Evolutionary conservation across 1,139 yeast species (phyloP), one percentile per base, ranked within the genome.

Genomic region (Candida sanyaensis): DNA sequence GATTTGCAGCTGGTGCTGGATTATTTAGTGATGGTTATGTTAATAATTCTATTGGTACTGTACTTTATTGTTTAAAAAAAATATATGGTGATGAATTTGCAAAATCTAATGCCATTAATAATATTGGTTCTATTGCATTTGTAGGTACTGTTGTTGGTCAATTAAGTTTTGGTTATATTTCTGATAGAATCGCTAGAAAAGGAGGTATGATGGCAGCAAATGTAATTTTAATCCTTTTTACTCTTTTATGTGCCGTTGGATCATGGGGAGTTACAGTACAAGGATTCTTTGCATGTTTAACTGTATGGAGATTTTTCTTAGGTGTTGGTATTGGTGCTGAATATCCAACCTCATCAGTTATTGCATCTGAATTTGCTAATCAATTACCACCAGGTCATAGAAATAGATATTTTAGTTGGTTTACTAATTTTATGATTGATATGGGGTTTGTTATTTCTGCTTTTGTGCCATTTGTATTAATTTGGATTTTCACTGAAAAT

Each of bases 131-230:
- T n/a, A 87, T 91, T 61, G 96, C 91, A 0, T 91, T 91, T 62
- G 96, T 80, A 10, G 97, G 97, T 58, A 90, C 92, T 3, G 95
- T 91, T 44, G 78, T 88, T n/a, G 97, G 97, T 39, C 92, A 85
- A 72, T 75, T 91, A 46, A 47, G 75, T 2, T 90, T 91, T 66
- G 97, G 97, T 43, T 84, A 82, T 59, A 69, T 88, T 44, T 80
- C 96, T 13, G 97, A 91, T 68, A 80, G 84, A 60, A 73, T 83
- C 56, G 86, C 91, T 10, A 82, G 97, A 69, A 89, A 86, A 61
- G 67, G 76, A 7, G 96, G 96, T 42, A 90, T 91, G 96, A 62
- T 91, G 55, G 65, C 78, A 42, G 89, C 96, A 38, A 88, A 91
- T 27, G 66, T 74, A 31, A 78, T 90, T 64, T 77, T 91, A 59